A percentile compares a stretch with the other conserved stretches of the same genome.
Evolutionary conservation across 2,329 filamentous ascomycete species (phyloP).

Genomic region (Salinomyces thailandicus): DNA sequence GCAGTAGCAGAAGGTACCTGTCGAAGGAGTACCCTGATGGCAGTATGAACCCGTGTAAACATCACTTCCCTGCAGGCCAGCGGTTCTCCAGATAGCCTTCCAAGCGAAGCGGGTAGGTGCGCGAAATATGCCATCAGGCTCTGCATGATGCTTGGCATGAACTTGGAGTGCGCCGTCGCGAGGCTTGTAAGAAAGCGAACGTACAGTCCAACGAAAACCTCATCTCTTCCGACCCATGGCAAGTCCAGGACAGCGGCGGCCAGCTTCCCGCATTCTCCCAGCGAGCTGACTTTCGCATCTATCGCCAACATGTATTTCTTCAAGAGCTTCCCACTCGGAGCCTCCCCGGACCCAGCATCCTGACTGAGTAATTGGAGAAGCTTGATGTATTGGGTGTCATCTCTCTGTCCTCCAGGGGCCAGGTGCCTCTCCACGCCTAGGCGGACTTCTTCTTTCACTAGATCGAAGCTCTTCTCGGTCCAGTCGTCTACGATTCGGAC

Average conservation of each 20-base stretch:
- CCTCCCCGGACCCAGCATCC: constrained; percentile 26
- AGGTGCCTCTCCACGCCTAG: constrained; percentile 34
- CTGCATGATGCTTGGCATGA: constrained; percentile 60
- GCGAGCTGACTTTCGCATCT: constrained; percentile 43
- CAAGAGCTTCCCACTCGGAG: constrained; percentile 42
- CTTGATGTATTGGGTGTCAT: constrained; percentile 47
- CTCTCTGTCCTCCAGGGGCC: constrained; percentile 33
- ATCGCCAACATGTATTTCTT: constrained; percentile 51
- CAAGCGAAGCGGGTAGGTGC: constrained; percentile 44
- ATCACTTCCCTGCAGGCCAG: constrained; percentile 54
- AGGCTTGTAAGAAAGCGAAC: constrained; percentile 51
- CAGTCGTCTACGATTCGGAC: constrained; percentile 36
- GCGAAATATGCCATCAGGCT: constrained; percentile 75
- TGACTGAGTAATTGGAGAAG: constrained; percentile 28
- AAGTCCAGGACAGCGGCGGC: constrained; percentile 49
- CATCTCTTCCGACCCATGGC: constrained; percentile 52
- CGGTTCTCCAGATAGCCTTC: constrained; percentile 44
- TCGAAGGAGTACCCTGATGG: constrained; percentile 63
- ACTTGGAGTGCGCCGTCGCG: constrained; percentile 72
- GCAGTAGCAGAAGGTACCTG: constrained; percentile 71
- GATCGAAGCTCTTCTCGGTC: constrained; percentile 44
- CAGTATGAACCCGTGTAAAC: constrained; percentile 63
- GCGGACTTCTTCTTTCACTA: constrained; percentile 52
- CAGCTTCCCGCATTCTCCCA: constrained; percentile 48
- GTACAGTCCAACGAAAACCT: constrained; percentile 47